A percentile compares a stretch with the other conserved stretches of the same genome.
Conservation (phyloP, 768 basidiomycete species). For the Mycena capillaripes region DNA sequence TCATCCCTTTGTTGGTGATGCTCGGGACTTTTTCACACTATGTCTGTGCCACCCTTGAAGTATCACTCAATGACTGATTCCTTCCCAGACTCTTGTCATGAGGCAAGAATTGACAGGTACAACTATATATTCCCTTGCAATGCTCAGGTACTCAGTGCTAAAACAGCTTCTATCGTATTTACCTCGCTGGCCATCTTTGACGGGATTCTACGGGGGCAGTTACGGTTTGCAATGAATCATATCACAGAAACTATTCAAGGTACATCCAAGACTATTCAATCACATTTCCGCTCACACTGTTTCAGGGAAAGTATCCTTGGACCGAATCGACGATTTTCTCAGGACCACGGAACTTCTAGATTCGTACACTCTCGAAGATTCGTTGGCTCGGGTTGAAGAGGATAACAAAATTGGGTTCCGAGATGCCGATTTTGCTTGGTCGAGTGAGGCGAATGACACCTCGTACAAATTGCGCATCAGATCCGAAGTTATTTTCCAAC, state of each 20-base stretch:
- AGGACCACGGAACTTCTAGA: conserved; percentile 52
- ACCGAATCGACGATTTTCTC: conserved; percentile 64
- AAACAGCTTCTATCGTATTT: conserved; percentile 44
- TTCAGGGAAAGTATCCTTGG: conserved; percentile 63
- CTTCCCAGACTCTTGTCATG: conserved; percentile 23
- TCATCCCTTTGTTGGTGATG: conserved; percentile 66
- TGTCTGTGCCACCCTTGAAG: conserved; percentile 31
- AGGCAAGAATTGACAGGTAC: conserved; percentile 34
- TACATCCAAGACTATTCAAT: neutral
- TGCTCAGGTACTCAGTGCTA: conserved; percentile 7
- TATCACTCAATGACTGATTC: neutral
- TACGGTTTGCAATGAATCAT: conserved; percentile 45
- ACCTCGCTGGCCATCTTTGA: conserved; percentile 28
- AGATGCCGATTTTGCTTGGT: conserved; percentile 58
- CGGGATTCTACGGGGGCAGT: conserved; percentile 52
- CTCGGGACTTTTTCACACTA: conserved; percentile 60
- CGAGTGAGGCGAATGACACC: conserved; percentile 43
- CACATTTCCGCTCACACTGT: neutral
- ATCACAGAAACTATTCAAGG: conserved; percentile 46
- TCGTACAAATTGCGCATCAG: conserved; percentile 51
- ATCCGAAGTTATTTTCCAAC: conserved; percentile 59
- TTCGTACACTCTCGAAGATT: conserved; percentile 31
- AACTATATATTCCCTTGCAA: neutral
- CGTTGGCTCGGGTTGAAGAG: neutral
- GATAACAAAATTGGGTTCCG: conserved; percentile 52